Evolutionary conservation across 768 basidiomycete genomes (phyloP).

Genomic region (Lactarius hengduanensis): DNA sequence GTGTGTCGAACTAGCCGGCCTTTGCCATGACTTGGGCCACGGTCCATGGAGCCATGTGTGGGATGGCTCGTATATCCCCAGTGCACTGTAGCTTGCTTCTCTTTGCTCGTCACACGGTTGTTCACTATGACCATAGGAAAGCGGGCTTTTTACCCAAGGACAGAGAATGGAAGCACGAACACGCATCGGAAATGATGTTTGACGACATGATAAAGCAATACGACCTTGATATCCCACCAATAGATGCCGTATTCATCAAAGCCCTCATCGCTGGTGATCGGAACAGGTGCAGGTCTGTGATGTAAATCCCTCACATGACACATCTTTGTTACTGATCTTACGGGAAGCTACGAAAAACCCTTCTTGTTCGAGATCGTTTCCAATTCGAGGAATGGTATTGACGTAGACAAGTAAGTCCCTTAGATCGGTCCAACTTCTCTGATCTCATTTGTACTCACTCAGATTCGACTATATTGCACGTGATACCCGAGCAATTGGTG

Average conservation of each 20-base stretch:
- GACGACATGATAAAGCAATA: slow-evolving; percentile 62
- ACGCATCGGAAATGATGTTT: slow-evolving; percentile 82
- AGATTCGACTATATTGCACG: slow-evolving; percentile 84
- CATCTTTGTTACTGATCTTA: background rate
- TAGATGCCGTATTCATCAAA: slow-evolving; percentile 64
- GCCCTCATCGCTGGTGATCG: slow-evolving; percentile 73
- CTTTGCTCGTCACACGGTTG: background rate
- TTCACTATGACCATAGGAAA: slow-evolving; percentile 8
- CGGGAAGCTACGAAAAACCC: slow-evolving; percentile 47
- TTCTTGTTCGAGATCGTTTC: slow-evolving; percentile 86
- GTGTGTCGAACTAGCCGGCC: slow-evolving; percentile 76
- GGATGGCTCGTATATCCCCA: slow-evolving; percentile 71
- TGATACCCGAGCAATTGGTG: slow-evolving; percentile 71
- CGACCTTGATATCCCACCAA: slow-evolving; percentile 44
- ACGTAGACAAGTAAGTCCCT: slow-evolving; percentile 73
- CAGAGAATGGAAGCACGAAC: slow-evolving; percentile 68
- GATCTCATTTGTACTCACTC: background rate
- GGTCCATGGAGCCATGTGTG: slow-evolving; percentile 88
- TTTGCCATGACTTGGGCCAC: slow-evolving; percentile 85
- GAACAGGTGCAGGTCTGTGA: slow-evolving; percentile 47
- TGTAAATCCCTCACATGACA: background rate
- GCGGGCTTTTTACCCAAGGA: slow-evolving; percentile 33
- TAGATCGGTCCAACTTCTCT: background rate
- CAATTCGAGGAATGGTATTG: slow-evolving; percentile 77
- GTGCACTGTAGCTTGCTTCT: slow-evolving; percentile 50